Evolutionary conservation across 2,329 filamentous ascomycete genomes (phyloP).

Genomic region (Bipolaris cookei): DNA sequence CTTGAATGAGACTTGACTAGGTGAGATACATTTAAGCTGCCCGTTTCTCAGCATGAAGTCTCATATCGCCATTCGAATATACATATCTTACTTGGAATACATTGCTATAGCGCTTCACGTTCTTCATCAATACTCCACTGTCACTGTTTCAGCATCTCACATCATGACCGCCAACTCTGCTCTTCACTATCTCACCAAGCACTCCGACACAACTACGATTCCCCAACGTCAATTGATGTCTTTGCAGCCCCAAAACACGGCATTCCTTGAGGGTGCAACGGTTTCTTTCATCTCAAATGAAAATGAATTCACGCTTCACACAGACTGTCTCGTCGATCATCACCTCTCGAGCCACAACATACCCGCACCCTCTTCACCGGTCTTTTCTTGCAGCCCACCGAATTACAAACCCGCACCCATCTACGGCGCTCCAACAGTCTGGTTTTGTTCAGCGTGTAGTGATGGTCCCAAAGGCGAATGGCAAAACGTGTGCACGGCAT

Average conservation of each 20-base stretch:
- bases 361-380: background rate
- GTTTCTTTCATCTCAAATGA: no score
- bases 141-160: no score
- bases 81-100: background rate
- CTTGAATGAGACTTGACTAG: background rate
- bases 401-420: background rate
- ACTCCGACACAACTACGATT: no score
- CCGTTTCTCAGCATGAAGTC: background rate
- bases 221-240: no score
- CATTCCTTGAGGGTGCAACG: no score
- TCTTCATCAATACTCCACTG: no score
- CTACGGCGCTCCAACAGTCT: background rate
- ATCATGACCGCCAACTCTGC: no score
- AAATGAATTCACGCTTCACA: no score
- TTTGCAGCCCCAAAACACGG: background rate
- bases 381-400: background rate
- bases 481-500: background rate
- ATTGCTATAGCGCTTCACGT: no score
- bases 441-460: background rate
- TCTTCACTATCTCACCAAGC: no score
- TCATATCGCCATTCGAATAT: background rate
- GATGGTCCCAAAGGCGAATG: slow-evolving; percentile 1
- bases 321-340: background rate
- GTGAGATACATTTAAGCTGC: background rate
- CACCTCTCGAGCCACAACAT: background rate